These are phyloP conservation scores for Diplodia sapinea DNA, from an alignment of 2,329 filamentous ascomycete genomes.

Conservation along the genomic window DNA sequence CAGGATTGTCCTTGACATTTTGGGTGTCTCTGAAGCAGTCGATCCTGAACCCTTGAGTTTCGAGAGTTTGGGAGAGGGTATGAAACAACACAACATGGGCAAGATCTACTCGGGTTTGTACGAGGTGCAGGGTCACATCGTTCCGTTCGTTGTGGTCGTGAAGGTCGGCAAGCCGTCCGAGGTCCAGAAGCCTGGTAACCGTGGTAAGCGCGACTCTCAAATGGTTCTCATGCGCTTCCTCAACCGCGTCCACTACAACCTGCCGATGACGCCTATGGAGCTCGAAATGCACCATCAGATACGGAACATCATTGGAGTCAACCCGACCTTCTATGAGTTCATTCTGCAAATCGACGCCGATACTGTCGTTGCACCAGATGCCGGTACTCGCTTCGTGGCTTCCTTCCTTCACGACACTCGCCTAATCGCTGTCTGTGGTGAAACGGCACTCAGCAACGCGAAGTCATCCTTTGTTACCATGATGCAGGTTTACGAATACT, in stretches of 20 bases:
- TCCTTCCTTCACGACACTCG: constrained; percentile 90
- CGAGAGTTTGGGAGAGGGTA: constrained; percentile 91
- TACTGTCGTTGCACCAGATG: constrained; percentile 88
- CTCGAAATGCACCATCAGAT: constrained; percentile 99
- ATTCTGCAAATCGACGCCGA: constrained; percentile 97
- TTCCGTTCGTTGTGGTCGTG: constrained; percentile 94
- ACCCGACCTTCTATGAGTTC: constrained; percentile 98
- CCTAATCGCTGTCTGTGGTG: constrained; percentile 92
- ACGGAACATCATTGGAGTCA: constrained; percentile 97
- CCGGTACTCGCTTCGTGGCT: constrained; percentile 89
- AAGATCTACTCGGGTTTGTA: constrained; percentile 98
- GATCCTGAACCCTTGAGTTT: constrained; percentile 97
- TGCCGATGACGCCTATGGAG: constrained; percentile 93
- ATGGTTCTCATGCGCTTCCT: constrained; percentile 99
- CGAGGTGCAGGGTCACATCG: constrained; percentile 96
- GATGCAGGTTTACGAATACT: constrained; percentile 99
- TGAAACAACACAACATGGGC: constrained; percentile 99
- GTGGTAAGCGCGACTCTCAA: constrained; percentile 98
- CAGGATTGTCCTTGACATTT: constrained; percentile 93
- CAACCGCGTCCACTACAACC: constrained; percentile 97
- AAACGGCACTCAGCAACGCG: constrained; percentile 90
- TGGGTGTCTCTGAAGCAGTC: constrained; percentile 90
- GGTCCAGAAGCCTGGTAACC: constrained; percentile 80
- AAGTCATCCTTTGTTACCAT: constrained; percentile 95
- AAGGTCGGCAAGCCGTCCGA: constrained; percentile 91